Evolutionary conservation across 495 filamentous ascomycete species (phyloP), one percentile per base, ranked within the genome.

Genomic region (Xylaria curta): DNA sequence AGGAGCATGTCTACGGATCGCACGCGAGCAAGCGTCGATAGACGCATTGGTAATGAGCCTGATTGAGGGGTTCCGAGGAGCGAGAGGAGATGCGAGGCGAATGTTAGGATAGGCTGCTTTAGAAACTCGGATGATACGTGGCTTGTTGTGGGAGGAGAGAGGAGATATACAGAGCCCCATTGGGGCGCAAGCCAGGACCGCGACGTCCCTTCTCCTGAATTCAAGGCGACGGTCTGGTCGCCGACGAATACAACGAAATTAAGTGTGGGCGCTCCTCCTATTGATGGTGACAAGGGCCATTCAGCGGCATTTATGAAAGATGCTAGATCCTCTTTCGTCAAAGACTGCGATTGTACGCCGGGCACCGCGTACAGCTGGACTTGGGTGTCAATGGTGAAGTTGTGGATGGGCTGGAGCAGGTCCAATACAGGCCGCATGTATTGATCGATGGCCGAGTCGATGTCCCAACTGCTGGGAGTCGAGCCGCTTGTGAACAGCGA

Each of bases 231-330:
- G 12, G 84, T 85, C 69, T 86, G 85, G 72, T 88, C 83, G 3
- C 86, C 86, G 47, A 97, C 90, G 75, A 95, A 98, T 26, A 98
- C 85, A 66, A 98, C 89, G 75, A 99, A 98, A 82, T 98, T 98
- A 73, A 99, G 88, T 0, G 96, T 98, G 44, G 96, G 95, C 2
- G 94, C 95, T 36, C 86, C 90, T 44, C 95, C 97, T 74, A 98
- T 97, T 77, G 94, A 97, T 19, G 96, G 96, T 74, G 91, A 95
- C 33, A 99, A 82, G 0, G 96, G 96, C 96, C 96, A 99, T 82
- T 99, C 97, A 8, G 96, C 96, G 40, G 94, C 94, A 76, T 99
- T 99, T 81, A 98, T 94, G 78, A 99, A 99, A 40, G 91, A 93
- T 59, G 93, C 93, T 8, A 99, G 86, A 76, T 97, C 94, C 76